Conservation (phyloP, 1,284 basidiomycete genomes). For the Melampsora americana region DNA sequence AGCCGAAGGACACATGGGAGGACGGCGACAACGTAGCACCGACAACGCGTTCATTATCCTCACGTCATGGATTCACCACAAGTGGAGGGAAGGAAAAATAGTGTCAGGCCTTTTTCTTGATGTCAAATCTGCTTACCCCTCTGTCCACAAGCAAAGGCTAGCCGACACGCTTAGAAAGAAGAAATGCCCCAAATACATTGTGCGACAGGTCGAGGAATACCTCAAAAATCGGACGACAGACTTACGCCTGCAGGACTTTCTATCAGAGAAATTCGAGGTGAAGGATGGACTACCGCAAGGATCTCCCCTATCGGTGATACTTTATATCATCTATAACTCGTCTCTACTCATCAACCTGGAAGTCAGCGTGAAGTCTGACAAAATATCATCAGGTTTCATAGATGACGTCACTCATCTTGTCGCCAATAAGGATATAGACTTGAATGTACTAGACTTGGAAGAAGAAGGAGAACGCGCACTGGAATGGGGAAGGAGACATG, state of each 20-base stretch:
- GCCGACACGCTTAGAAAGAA: too few species aligned
- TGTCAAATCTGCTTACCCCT: slow-evolving; percentile 17
- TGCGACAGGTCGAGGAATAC: too few species aligned
- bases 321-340: slow-evolving; percentile 12
- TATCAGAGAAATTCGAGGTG: too few species aligned
- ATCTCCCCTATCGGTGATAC: too few species aligned
- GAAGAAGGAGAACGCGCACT: neutral
- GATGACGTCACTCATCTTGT: slow-evolving; percentile 12
- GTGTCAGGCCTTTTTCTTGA: neutral
- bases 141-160: too few species aligned
- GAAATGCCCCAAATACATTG: too few species aligned
- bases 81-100: slow-evolving; percentile 8
- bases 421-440: neutral
- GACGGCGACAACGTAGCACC: too few species aligned
- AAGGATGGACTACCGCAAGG: too few species aligned
- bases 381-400: slow-evolving; percentile 12
- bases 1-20: neutral
- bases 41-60: too few species aligned
- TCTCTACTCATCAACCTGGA: neutral
- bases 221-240: too few species aligned
- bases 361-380: neutral
- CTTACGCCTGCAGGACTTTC: too few species aligned
- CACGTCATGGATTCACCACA: too few species aligned
- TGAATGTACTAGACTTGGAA: neutral
- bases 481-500: neutral